phyloP scores from a whole-genome alignment of 305 asterid genomes.

The Fraxinus angustifolia region DNA sequence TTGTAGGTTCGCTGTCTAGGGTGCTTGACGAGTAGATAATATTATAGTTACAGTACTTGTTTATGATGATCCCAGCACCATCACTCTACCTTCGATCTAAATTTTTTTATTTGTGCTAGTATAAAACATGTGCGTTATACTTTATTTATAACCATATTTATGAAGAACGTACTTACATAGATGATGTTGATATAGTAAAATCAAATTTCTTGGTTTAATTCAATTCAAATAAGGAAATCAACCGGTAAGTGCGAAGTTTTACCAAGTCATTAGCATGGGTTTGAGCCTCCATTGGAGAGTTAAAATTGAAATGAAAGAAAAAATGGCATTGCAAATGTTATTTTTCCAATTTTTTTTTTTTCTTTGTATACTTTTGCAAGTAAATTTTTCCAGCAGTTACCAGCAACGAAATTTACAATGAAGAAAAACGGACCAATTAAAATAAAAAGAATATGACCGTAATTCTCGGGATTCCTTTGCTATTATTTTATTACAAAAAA shows the following conservation, averaged over 20 bases:
- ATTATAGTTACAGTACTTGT: neutral
- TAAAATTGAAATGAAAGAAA: neutral
- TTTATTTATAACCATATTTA: too few species aligned
- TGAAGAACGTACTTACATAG: neutral
- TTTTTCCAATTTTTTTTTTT: too few species aligned
- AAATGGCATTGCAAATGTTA: too few species aligned
- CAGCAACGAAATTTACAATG: neutral
- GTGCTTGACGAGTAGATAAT: neutral
- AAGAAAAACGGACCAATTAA: neutral
- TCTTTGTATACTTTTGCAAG: too few species aligned
- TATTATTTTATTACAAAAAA: too few species aligned
- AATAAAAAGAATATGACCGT: neutral
- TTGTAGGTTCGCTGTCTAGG: neutral
- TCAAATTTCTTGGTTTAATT: too few species aligned
- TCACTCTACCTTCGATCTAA: neutral
- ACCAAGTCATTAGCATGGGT: neutral
- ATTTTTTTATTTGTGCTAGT: too few species aligned
- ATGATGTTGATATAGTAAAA: neutral
- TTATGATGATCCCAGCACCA: neutral
- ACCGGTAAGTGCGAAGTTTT: neutral
- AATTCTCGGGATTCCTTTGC: neutral
- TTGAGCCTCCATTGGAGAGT: neutral
- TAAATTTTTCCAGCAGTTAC: neutral
- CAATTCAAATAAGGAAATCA: neutral
- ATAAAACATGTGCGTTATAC: neutral